Evolutionary conservation across 2,329 filamentous ascomycete species (phyloP).

Genomic region (Rhexocercosporidium sp.): DNA sequence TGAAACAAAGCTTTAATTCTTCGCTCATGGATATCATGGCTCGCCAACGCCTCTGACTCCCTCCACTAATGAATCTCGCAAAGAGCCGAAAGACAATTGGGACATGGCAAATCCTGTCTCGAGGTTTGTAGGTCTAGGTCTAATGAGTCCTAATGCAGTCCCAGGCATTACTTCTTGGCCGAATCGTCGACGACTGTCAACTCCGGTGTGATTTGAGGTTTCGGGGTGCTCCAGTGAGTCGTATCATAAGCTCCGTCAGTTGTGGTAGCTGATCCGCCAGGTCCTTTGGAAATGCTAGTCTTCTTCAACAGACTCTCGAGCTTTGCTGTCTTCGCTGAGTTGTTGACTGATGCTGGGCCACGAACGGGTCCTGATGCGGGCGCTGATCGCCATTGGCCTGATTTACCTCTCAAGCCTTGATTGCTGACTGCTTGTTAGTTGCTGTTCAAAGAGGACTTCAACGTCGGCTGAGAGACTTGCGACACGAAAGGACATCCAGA

Average conservation of each 20-base stretch:
- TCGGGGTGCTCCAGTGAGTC: background rate
- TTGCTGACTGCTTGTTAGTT: background rate
- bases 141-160: background rate
- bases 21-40: background rate
- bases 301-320: conserved; percentile 8
- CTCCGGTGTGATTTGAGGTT: background rate
- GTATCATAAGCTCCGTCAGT: background rate
- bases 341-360: background rate
- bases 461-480: background rate
- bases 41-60: background rate
- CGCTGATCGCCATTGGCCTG: conserved; percentile 1
- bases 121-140: background rate
- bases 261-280: background rate
- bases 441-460: background rate
- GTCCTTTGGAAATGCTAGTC: conserved; percentile 6
- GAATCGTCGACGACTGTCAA: background rate
- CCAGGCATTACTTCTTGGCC: background rate
- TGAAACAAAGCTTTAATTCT: background rate
- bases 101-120: background rate
- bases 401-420: background rate
- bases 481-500: background rate
- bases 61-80: background rate
- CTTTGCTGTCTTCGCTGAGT: background rate
- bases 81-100: background rate
- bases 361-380: conserved; percentile 1